phyloP scores from a whole-genome alignment of 2,329 filamentous ascomycete genomes.

The Colletotrichum magnum region DNA sequence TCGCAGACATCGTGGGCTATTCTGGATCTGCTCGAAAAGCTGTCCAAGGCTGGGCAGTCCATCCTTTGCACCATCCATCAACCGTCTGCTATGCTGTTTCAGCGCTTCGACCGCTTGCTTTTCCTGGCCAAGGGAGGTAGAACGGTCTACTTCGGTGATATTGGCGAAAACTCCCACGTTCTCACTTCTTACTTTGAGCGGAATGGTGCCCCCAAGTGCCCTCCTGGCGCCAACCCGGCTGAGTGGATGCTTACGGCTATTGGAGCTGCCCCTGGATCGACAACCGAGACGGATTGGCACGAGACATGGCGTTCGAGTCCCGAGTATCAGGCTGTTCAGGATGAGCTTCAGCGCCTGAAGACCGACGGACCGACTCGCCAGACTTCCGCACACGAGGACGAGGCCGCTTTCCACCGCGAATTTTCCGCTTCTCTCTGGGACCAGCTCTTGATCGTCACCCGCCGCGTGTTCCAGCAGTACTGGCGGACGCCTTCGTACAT shows the following conservation, averaged over 20 bases:
- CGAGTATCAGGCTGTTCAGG: constrained; percentile 49
- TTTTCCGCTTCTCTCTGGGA: constrained; percentile 77
- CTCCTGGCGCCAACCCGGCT: constrained; percentile 64
- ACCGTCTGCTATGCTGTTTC: constrained; percentile 42
- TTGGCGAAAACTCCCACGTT: constrained; percentile 63
- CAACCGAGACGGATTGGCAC: constrained; percentile 63
- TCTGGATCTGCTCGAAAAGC: constrained; percentile 77
- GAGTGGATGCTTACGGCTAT: constrained; percentile 60
- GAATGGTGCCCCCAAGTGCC: constrained; percentile 64
- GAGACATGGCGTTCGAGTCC: constrained; percentile 59
- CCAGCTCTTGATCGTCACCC: constrained; percentile 57
- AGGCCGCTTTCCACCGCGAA: constrained; percentile 3
- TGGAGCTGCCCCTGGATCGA: constrained; percentile 57
- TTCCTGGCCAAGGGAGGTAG: constrained; percentile 46
- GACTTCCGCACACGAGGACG: constrained; percentile 5
- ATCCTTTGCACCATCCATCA: constrained; percentile 50
- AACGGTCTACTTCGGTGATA: constrained; percentile 68
- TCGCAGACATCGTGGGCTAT: constrained; percentile 84
- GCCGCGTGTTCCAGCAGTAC: constrained; percentile 82
- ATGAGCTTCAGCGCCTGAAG: constrained; percentile 43
- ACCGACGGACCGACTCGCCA: constrained; percentile 8
- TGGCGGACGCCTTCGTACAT: constrained; percentile 84
- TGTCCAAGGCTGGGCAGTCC: constrained; percentile 65
- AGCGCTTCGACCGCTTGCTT: constrained; percentile 42
- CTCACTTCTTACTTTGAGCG: constrained; percentile 67